These are phyloP conservation scores for Sugiyamaella smithiae DNA, from an alignment of 805 yeast genomes.

Conservation along the genomic window DNA sequence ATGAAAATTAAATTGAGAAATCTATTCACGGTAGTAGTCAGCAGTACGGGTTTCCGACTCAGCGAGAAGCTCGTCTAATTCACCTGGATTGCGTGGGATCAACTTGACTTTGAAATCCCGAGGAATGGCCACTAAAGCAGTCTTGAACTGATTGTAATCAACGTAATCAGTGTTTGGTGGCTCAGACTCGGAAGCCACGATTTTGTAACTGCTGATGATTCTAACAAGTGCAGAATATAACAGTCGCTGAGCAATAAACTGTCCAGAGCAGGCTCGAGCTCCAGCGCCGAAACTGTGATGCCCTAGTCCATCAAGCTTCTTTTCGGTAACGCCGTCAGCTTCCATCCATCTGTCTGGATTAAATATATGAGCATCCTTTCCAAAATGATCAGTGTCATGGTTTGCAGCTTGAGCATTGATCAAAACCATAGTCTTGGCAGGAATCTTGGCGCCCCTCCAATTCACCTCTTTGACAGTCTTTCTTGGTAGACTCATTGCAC, in stretches of 20 bases:
- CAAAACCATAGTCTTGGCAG: slow-evolving; percentile 52
- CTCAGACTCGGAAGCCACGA: slow-evolving; percentile 31
- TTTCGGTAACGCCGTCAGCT: slow-evolving; percentile 23
- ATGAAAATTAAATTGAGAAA: too few species aligned
- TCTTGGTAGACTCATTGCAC: slow-evolving; percentile 66
- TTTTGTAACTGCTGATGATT: slow-evolving; percentile 46
- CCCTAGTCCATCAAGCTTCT: slow-evolving; percentile 21
- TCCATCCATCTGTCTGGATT: slow-evolving; percentile 34
- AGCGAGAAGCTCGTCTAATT: slow-evolving; percentile 17
- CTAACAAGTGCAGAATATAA: slow-evolving; percentile 54
- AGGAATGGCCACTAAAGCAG: slow-evolving; percentile 28
- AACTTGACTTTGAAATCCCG: slow-evolving; percentile 27
- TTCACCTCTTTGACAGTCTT: slow-evolving; percentile 51
- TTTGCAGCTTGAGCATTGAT: slow-evolving; percentile 73
- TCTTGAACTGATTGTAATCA: slow-evolving; percentile 26
- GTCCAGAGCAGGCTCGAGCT: slow-evolving; percentile 63
- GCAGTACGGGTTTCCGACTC: slow-evolving; percentile 23
- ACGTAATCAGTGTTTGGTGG: slow-evolving; percentile 28
- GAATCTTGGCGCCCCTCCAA: slow-evolving; percentile 45
- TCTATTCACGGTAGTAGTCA: slow-evolving; percentile 13
- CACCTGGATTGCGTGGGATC: slow-evolving; percentile 25
- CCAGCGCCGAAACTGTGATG: slow-evolving; percentile 50
- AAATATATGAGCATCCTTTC: slow-evolving; percentile 28
- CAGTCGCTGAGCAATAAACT: slow-evolving; percentile 56
- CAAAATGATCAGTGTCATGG: slow-evolving; percentile 46